Conservation (phyloP, 2,329 filamentous ascomycete genomes). For the Venturia nashicola region DNA sequence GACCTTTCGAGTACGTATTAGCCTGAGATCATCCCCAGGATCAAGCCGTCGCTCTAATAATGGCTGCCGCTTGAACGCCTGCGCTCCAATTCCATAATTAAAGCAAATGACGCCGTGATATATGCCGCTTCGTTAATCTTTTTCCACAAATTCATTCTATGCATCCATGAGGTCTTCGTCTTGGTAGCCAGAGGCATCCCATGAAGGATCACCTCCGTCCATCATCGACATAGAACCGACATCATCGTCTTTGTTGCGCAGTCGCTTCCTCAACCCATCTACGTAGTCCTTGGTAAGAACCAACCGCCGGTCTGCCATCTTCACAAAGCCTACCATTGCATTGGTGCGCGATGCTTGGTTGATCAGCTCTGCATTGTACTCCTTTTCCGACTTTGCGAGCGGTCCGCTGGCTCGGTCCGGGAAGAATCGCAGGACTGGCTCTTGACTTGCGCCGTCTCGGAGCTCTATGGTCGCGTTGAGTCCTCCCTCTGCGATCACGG, state of each 20-base stretch:
- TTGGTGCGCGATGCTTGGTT: constrained; percentile 39
- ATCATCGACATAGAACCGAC: not conserved
- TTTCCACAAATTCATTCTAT: not conserved
- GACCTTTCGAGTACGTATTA: not conserved
- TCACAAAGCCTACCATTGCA: constrained; percentile 37
- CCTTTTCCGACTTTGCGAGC: constrained; percentile 25
- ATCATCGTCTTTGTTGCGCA: constrained; percentile 3
- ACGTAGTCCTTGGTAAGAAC: constrained; percentile 48
- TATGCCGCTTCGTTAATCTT: not conserved
- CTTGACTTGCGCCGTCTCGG: constrained; percentile 21
- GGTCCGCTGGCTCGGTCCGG: constrained; percentile 24
- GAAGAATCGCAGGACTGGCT: constrained; percentile 43
- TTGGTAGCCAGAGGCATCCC: not conserved
- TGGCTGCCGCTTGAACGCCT: not conserved
- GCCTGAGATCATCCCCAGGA: not conserved
- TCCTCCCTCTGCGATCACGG: constrained; percentile 38
- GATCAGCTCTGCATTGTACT: constrained; percentile 32
- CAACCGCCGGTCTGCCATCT: constrained; percentile 42
- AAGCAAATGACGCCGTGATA: constrained; percentile 1
- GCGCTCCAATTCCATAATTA: not conserved
- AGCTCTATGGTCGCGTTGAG: constrained; percentile 40
- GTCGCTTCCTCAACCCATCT: constrained; percentile 35
- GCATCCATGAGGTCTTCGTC: constrained; percentile 10
- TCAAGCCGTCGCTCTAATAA: not conserved
- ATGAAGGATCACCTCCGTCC: not conserved